Evolutionary conservation across 2,329 filamentous ascomycete genomes (phyloP).

Genomic region (Claviceps quebecensis): DNA sequence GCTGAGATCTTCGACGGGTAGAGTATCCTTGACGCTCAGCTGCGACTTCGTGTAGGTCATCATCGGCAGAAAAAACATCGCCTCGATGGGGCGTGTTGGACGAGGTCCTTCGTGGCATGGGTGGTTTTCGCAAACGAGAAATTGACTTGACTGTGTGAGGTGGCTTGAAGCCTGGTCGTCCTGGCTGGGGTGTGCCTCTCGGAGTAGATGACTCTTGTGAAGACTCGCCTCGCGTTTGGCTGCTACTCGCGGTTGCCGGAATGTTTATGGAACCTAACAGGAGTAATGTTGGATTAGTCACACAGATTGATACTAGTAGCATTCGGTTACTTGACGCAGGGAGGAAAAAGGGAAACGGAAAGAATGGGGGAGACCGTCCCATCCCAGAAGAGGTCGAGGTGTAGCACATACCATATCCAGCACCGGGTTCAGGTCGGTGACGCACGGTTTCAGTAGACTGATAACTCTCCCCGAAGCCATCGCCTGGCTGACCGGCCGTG

Average conservation of each 20-base stretch:
- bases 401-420: slow-evolving; percentile 34
- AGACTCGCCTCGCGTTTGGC: slow-evolving; percentile 21
- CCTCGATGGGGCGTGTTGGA: slow-evolving; percentile 69
- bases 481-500: slow-evolving; percentile 23
- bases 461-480: slow-evolving; percentile 37
- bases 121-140: slow-evolving; percentile 52
- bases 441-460: slow-evolving; percentile 48
- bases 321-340: neutral
- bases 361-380: neutral
- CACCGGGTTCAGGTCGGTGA: slow-evolving; percentile 34
- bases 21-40: slow-evolving; percentile 34
- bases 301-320: neutral
- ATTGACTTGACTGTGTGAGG: slow-evolving; percentile 34
- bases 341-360: neutral
- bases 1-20: slow-evolving; percentile 21
- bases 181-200: slow-evolving; percentile 17
- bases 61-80: slow-evolving; percentile 81
- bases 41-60: slow-evolving; percentile 69
- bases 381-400: too few relatives aligned
- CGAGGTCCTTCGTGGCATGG: slow-evolving; percentile 58
- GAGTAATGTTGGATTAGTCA: neutral
- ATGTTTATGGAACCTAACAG: slow-evolving; percentile 9
- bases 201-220: slow-evolving; percentile 20
- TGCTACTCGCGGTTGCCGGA: slow-evolving; percentile 12
- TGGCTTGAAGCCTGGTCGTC: slow-evolving; percentile 27